phyloP scores from a whole-genome alignment of 179 eudicot genomes.

The Beta macrorhiza region DNA sequence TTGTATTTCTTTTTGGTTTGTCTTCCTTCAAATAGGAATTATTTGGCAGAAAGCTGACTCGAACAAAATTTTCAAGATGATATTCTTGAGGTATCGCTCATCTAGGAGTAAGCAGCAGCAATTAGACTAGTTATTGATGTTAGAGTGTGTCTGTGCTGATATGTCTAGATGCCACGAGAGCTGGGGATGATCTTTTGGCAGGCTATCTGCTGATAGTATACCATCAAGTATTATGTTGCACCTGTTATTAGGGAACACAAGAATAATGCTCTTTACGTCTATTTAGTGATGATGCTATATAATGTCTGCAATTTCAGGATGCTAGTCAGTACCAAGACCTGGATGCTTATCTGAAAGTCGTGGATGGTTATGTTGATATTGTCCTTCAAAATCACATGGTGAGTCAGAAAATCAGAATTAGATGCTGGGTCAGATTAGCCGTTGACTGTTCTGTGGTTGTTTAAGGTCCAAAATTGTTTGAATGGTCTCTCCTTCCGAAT shows the following conservation, averaged over 20 bases:
- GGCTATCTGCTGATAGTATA: not conserved
- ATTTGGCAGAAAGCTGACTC: not conserved
- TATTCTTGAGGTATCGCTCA: not conserved
- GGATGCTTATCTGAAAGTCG: conserved; percentile 56
- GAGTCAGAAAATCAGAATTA: conserved; percentile 18
- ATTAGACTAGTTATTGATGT: not conserved
- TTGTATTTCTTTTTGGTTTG: not conserved
- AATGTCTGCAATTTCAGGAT: conserved; percentile 45
- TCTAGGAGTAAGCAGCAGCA: not conserved
- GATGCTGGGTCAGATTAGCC: conserved; percentile 47
- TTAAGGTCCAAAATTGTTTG: not conserved
- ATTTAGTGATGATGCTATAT: not conserved
- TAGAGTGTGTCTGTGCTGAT: not conserved
- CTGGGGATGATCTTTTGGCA: not conserved
- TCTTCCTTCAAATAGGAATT: not conserved
- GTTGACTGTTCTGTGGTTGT: not conserved
- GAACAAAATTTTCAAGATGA: not conserved
- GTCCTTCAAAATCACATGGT: conserved; percentile 69
- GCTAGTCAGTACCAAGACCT: conserved; percentile 36
- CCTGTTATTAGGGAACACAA: not conserved
- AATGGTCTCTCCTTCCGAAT: not conserved
- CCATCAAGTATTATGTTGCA: not conserved
- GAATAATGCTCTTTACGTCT: not conserved
- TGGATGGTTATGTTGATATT: conserved; percentile 65
- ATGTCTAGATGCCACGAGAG: not conserved